Evolutionary conservation across 2,329 filamentous ascomycete genomes (phyloP).

Genomic region (Lojkania enalia): DNA sequence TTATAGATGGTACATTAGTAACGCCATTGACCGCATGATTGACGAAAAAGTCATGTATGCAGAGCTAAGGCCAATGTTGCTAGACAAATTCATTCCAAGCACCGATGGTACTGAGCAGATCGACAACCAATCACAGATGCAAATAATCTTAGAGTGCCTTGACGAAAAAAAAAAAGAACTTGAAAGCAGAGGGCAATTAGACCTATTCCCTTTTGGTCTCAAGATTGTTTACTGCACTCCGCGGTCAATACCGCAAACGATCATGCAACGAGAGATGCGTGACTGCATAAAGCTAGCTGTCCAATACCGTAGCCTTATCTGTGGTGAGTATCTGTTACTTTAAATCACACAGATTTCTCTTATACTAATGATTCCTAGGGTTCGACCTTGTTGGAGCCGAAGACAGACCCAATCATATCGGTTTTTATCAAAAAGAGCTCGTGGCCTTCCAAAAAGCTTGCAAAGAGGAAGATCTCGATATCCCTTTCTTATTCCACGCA

Average conservation of each 20-base stretch:
- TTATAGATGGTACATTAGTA: constrained; percentile 63
- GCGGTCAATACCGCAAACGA: constrained; percentile 56
- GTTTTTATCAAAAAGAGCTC: constrained; percentile 62
- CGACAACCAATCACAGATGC: constrained; percentile 63
- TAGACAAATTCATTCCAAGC: constrained; percentile 65
- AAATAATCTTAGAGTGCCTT: constrained; percentile 52
- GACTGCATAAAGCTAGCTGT: constrained; percentile 66
- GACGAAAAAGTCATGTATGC: constrained; percentile 70
- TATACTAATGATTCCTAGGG: constrained; percentile 47
- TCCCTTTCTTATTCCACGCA: constrained; percentile 77
- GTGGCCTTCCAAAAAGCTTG: constrained; percentile 61
- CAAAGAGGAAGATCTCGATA: constrained; percentile 52
- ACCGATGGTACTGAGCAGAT: constrained; percentile 60
- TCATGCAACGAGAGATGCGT: constrained; percentile 58
- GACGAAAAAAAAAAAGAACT: constrained; percentile 51
- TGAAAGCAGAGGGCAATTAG: constrained; percentile 36
- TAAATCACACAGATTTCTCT: neutral
- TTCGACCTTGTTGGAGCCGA: constrained; percentile 72
- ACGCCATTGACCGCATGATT: constrained; percentile 64
- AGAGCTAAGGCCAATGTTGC: constrained; percentile 71
- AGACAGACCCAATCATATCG: constrained; percentile 63
- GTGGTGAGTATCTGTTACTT: constrained; percentile 54
- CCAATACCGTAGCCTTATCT: constrained; percentile 62
- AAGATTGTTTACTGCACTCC: constrained; percentile 75
- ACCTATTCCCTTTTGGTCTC: constrained; percentile 62